A percentile compares a stretch with the other conserved stretches of the same genome.
Conservation (phyloP, 345 rosid species). For the Camelina sativa region DNA sequence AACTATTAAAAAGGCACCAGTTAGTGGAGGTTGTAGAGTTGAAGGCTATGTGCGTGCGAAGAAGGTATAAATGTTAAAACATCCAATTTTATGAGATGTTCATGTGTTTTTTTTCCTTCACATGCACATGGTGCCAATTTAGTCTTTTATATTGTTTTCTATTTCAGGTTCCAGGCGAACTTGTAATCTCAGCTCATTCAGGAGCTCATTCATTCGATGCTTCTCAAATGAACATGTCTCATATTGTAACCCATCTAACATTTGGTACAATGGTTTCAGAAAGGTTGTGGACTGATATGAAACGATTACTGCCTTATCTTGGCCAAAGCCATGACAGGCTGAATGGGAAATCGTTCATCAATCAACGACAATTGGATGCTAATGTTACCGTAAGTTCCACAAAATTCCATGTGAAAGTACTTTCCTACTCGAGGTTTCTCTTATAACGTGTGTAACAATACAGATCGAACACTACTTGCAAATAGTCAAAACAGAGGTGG, state of each 20-base stretch:
- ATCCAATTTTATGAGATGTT: not conserved
- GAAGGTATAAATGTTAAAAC: conserved; percentile 59
- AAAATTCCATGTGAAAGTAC: not conserved
- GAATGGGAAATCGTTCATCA: conserved; percentile 70
- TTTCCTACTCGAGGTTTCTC: conserved; percentile 14
- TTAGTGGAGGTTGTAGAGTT: conserved; percentile 87
- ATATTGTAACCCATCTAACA: conserved; percentile 74
- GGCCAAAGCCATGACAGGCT: conserved; percentile 85
- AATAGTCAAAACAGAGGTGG: conserved; percentile 87
- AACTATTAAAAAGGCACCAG: conserved; percentile 58
- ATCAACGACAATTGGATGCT: conserved; percentile 68
- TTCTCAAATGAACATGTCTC: conserved; percentile 91
- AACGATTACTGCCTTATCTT: conserved; percentile 66
- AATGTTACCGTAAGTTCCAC: conserved; percentile 92
- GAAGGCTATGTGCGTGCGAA: conserved; percentile 91
- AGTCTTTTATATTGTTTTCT: conserved; percentile 7
- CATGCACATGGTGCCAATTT: conserved; percentile 8
- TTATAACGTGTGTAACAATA: conserved; percentile 13
- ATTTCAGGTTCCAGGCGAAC: conserved; percentile 92
- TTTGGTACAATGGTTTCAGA: conserved; percentile 69
- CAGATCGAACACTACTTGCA: conserved; percentile 99
- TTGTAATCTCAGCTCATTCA: conserved; percentile 79
- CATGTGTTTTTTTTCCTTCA: not conserved
- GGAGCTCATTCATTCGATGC: conserved; percentile 93
- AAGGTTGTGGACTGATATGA: conserved; percentile 61